Evolutionary conservation across 2,329 filamentous ascomycete genomes (phyloP).

Genomic region (Cladosporium sp.): DNA sequence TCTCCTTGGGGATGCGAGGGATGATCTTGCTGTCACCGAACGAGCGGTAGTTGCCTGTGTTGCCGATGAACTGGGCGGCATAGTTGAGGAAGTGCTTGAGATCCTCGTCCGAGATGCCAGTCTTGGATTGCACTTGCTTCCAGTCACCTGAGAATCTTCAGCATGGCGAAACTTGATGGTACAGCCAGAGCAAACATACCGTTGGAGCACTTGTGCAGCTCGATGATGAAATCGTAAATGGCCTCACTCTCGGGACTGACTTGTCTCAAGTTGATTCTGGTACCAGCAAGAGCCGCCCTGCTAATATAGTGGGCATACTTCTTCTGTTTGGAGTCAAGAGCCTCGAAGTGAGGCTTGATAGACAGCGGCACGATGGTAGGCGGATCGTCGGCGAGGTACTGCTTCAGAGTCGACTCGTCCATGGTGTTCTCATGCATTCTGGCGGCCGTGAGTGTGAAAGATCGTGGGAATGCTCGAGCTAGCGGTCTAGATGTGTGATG

Average conservation of each 20-base stretch:
- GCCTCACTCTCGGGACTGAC: constrained; percentile 48
- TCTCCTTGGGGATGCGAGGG: constrained; percentile 41
- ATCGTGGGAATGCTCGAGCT: not conserved
- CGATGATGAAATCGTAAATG: constrained; percentile 54
- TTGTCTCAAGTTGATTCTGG: constrained; percentile 51
- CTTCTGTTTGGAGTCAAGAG: constrained; percentile 63
- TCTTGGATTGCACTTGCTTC: constrained; percentile 39
- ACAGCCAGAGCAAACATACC: constrained; percentile 16
- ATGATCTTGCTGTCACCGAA: constrained; percentile 50
- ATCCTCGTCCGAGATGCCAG: constrained; percentile 39
- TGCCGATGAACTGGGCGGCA: constrained; percentile 49
- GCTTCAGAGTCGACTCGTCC: constrained; percentile 46
- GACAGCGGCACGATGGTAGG: constrained; percentile 82
- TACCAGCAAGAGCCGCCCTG: constrained; percentile 50
- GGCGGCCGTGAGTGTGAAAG: not conserved
- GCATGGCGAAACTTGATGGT: not conserved
- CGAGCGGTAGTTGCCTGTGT: constrained; percentile 51
- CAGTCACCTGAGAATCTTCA: constrained; percentile 41
- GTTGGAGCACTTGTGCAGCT: constrained; percentile 43
- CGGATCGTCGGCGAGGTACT: constrained; percentile 88
- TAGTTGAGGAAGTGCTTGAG: constrained; percentile 39
- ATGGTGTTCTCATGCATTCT: constrained; percentile 30
- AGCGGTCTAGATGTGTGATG: not conserved
- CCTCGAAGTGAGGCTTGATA: constrained; percentile 90
- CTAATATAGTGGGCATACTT: constrained; percentile 59